These are phyloP conservation scores for Hypocreales sp. DNA, from an alignment of 2,329 filamentous ascomycete species.

Conservation along the genomic window DNA sequence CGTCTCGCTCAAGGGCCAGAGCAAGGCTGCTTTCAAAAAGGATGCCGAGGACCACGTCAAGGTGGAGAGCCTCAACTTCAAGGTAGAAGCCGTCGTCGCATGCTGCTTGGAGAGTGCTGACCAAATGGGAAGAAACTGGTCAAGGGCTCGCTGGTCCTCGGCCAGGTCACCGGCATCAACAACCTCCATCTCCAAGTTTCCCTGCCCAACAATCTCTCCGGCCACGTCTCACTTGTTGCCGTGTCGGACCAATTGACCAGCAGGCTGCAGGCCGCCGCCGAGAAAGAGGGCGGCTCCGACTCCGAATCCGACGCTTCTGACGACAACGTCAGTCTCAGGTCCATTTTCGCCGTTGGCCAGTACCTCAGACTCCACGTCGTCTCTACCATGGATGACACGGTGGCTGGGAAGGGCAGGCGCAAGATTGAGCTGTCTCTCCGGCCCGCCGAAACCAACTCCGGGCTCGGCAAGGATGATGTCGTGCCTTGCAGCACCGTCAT, in stretches of 20 bases:
- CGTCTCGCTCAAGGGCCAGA: conserved; percentile 33
- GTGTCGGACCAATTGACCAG: conserved; percentile 68
- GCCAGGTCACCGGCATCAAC: conserved; percentile 71
- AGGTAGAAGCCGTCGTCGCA: conserved; percentile 34
- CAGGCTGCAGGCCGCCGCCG: conserved; percentile 51
- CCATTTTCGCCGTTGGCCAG: conserved; percentile 70
- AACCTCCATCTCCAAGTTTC: conserved; percentile 64
- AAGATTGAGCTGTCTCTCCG: conserved; percentile 79
- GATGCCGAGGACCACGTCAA: conserved; percentile 42
- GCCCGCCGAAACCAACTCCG: conserved; percentile 63
- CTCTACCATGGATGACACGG: conserved; percentile 56
- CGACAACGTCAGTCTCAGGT: conserved; percentile 53
- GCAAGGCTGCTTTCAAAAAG: conserved; percentile 31
- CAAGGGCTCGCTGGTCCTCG: conserved; percentile 76
- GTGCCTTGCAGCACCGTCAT: conserved; percentile 67
- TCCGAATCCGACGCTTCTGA: conserved; percentile 23
- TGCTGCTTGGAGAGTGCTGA: conserved; percentile 3
- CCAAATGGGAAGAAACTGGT: conserved; percentile 49
- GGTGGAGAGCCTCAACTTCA: conserved; percentile 80
- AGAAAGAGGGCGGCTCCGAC: conserved; percentile 40
- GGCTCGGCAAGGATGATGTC: conserved; percentile 56
- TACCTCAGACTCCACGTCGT: conserved; percentile 75
- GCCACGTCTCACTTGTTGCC: conserved; percentile 83
- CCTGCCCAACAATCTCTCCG: conserved; percentile 83
- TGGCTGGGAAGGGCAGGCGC: conserved; percentile 50